Evolutionary conservation across 2,329 filamentous ascomycete species (phyloP), one percentile per base, ranked within the genome.

Genomic region (Lachnellula subtilissima): DNA sequence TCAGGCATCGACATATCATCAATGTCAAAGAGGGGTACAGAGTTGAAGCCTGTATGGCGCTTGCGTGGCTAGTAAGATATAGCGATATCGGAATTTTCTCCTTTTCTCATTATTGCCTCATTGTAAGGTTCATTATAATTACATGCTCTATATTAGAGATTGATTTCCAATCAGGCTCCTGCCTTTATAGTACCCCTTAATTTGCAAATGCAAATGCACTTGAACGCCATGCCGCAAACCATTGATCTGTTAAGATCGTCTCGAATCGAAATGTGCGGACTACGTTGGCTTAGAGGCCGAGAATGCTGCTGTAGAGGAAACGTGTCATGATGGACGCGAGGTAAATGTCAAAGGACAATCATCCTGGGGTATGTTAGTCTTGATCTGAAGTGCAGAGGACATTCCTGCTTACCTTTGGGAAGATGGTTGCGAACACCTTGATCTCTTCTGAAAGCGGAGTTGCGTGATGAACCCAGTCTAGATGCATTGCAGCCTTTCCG

Each of bases 341-440:
- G 65, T 80, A 70, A 94, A 92, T 2, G 86, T 86, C 66, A 94
- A 80, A 54, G 88, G 86, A 75, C 89, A 94, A 71, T 94, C 87
- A 70, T 95, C 90, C 89, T 93, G 62, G 69, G 60, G 65, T 64
- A 57, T 54, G 48, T 58, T 42, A 61, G 54, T 40, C 23, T 54
- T 64, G 49, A 64, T 61, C 48, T 53, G 12, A 7, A 57, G 9
- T n/a, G 9, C 52, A 23, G 19, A 37, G 4, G 54, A 43, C 54
- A 76, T 37, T 23, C 14, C 37, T 23, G 48, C 86, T 73, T 76
- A 95, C 92, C 88, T 88, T 88, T 55, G 94, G 94, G 81, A 99
- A 99, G 66, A 99, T 96, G 28, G 91, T 97, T 42, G 94, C 94
- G 76, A 97, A 99, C 64, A 97, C 93, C 78, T 96, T 93, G 74